Evolutionary conservation across 306 rosid genomes (phyloP).

Genomic region (Cicer cuneatum): DNA sequence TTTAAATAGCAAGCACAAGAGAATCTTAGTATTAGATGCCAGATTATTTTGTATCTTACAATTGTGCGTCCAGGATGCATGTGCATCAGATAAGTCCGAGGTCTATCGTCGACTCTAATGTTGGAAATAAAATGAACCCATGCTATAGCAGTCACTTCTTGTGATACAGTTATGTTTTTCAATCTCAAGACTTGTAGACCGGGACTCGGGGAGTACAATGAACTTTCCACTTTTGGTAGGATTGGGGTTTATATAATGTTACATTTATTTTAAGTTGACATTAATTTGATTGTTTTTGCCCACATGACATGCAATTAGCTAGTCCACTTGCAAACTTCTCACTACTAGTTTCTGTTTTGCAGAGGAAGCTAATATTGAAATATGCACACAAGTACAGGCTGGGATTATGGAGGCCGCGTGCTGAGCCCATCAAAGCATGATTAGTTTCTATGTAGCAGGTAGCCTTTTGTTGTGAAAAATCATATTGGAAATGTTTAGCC

Average conservation of each 20-base stretch:
- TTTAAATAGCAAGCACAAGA: neutral
- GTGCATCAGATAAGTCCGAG: neutral
- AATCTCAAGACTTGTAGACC: constrained; percentile 4
- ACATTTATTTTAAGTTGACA: constrained; percentile 22
- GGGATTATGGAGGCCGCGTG: constrained; percentile 89
- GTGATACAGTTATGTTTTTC: constrained; percentile 12
- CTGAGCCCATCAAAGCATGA: constrained; percentile 57
- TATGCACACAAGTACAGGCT: constrained; percentile 81
- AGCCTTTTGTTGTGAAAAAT: constrained; percentile 19
- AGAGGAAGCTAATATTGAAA: constrained; percentile 88
- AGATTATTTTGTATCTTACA: constrained; percentile 12
- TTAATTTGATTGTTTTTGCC: constrained; percentile 7
- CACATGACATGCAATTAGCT: constrained; percentile 9
- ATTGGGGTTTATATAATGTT: constrained; percentile 16
- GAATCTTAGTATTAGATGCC: constrained; percentile 5
- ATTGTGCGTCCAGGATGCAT: neutral
- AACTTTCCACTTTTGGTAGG: neutral
- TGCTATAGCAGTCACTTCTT: neutral
- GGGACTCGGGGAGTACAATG: constrained; percentile 4
- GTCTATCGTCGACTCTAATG: constrained; percentile 8
- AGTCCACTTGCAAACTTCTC: constrained; percentile 18
- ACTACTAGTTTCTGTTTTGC: constrained; percentile 50
- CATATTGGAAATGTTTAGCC: constrained; percentile 25
- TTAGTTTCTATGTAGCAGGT: constrained; percentile 36
- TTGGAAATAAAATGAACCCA: neutral